Evolutionary conservation across 352 stramenopile genomes (phyloP), one percentile per base, ranked within the genome.

Genomic region (Elongisporangium senticosum): DNA sequence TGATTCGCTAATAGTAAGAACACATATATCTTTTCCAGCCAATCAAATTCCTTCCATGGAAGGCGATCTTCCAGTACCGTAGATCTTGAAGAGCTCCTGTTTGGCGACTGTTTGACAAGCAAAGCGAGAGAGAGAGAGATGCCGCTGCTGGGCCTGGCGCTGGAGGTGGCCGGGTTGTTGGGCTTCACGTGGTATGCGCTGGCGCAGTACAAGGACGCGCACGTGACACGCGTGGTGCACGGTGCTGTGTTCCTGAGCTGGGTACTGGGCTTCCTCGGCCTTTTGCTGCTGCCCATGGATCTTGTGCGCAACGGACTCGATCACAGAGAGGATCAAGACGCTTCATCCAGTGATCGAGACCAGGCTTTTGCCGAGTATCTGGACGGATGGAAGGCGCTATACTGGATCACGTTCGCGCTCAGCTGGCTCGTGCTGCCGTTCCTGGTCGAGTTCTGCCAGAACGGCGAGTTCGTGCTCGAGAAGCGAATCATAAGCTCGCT

Each of bases 241-340:
- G 58, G 20, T 13, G 77, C 73, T 0, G 76, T 89, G 23, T 89
- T 86, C 57, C 33, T 68, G 24, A 85, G 67, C 65, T 90, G 81
- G 81, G 53, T 61, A 15, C 58, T 88, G 37, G 81, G 80, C 13
- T 86, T 90, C 55, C 49, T 85, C n/a, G 74, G 71, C 0, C 49
- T 90, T 7, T 23, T 90, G 58, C 59, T 90, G 19, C 69, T 90
- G 7, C 80, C 80, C 0, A 75, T 87, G 62, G 80, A 90, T 59
- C 63, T 90, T 24, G 68, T 69, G 6, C 63, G 59, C 4, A 79
- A 86, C 15, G 64, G 71, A 8, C 54, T 82, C 8, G 49, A 23
- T 21, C 17, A 55, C 22, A 8, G 37, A 15, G 55, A 56, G 14
- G 14, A 24, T n/a, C 26, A 52, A 14, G 47, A 51, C 15, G 26